Evolutionary conservation across 2,329 filamentous ascomycete species (phyloP).

Genomic region (Rhynchosporium agropyri): DNA sequence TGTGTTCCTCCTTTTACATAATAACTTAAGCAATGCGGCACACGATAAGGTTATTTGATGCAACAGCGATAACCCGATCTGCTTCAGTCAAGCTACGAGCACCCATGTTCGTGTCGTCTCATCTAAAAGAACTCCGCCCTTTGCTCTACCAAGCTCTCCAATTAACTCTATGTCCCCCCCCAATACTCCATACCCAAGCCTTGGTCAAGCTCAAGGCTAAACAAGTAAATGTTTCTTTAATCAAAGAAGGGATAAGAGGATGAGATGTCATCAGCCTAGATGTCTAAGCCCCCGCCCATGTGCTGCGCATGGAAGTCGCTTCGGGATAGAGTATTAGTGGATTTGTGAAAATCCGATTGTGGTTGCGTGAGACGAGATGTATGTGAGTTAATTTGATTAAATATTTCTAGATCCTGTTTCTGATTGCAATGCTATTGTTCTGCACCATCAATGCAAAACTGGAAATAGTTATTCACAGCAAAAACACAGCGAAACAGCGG

Average conservation of each 20-base stretch:
- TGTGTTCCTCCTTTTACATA: too few species aligned
- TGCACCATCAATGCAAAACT: too few species aligned
- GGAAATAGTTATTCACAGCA: too few species aligned
- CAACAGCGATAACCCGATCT: background rate
- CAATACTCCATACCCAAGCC: background rate
- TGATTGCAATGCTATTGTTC: too few species aligned
- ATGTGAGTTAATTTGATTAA: constrained; percentile 7
- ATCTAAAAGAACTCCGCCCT: background rate
- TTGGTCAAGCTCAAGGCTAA: background rate
- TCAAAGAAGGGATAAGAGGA: background rate
- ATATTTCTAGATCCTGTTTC: background rate
- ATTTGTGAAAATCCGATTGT: background rate
- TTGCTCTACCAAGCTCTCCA: background rate
- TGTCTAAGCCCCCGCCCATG: background rate
- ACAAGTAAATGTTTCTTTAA: background rate
- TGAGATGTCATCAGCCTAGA: background rate
- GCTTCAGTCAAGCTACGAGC: background rate
- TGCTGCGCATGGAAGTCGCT: background rate
- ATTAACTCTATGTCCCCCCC: background rate
- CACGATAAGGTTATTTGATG: constrained; percentile 16
- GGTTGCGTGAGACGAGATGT: constrained; percentile 4
- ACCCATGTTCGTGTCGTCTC: background rate
- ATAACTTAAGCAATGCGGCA: background rate
- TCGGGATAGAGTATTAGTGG: background rate
- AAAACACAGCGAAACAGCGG: too few species aligned